Evolutionary conservation across 2,329 filamentous ascomycete species (phyloP).

Genomic region (Venturia aucupariae): DNA sequence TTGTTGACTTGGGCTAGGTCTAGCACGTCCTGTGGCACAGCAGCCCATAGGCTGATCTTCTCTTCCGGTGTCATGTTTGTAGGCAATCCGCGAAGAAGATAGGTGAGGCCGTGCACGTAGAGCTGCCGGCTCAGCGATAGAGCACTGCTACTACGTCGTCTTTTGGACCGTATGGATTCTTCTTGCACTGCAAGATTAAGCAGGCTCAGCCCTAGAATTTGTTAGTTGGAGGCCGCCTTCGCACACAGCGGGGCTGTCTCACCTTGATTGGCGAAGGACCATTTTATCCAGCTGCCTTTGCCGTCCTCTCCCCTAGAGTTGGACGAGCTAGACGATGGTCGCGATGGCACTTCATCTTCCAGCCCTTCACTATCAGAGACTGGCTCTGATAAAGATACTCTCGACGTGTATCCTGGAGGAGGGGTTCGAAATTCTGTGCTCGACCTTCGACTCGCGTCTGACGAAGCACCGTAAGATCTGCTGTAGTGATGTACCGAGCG

Average conservation of each 20-base stretch:
- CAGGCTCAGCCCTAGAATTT: constrained; percentile 36
- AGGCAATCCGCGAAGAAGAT: constrained; percentile 56
- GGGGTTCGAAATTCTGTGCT: constrained; percentile 25
- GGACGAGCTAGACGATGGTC: constrained; percentile 18
- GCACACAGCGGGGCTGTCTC: constrained; percentile 12
- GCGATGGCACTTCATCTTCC: constrained; percentile 22
- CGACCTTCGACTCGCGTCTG: constrained; percentile 16
- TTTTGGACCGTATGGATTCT: constrained; percentile 27
- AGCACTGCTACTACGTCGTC: constrained; percentile 19
- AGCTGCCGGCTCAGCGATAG: constrained; percentile 48
- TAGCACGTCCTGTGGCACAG: constrained; percentile 35
- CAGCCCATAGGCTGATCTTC: constrained; percentile 40
- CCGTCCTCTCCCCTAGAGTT: constrained; percentile 16
- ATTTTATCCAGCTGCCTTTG: constrained; percentile 34
- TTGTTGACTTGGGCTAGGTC: constrained; percentile 2
- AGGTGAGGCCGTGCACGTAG: constrained; percentile 55
- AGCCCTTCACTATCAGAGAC: constrained; percentile 11
- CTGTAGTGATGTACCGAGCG: constrained; percentile 25
- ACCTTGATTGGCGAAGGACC: constrained; percentile 46
- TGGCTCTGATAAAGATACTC: constrained; percentile 17
- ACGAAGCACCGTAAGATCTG: constrained; percentile 19
- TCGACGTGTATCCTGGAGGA: constrained; percentile 27
- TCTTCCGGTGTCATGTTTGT: constrained; percentile 48
- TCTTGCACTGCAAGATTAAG: constrained; percentile 39
- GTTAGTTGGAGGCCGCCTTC: constrained; percentile 8